Percentiles rank a stretch among this genome's conserved stretches.
phyloP scores from a whole-genome alignment of 805 yeast genomes.

The Candida ulmi region DNA sequence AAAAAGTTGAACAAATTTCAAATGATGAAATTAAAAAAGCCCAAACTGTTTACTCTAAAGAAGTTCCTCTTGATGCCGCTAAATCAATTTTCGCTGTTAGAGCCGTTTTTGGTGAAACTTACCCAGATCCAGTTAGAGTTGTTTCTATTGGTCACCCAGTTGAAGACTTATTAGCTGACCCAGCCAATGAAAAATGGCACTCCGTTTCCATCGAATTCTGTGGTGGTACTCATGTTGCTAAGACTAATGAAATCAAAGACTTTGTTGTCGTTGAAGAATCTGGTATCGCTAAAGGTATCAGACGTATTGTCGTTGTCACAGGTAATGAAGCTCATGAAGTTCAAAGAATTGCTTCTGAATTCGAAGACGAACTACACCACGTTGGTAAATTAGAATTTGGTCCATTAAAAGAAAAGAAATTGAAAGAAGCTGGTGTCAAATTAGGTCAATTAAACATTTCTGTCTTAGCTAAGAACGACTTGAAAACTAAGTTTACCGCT shows the following conservation, averaged over 20 bases:
- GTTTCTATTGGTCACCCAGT: slow-evolving; percentile 93
- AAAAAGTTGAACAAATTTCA: slow-evolving; percentile 68
- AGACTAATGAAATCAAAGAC: slow-evolving; percentile 90
- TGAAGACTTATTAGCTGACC: slow-evolving; percentile 68
- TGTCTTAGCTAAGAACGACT: slow-evolving; percentile 68
- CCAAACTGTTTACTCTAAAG: slow-evolving; percentile 72
- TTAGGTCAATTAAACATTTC: slow-evolving; percentile 81
- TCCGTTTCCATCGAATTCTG: slow-evolving; percentile 88
- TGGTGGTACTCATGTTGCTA: slow-evolving; percentile 96
- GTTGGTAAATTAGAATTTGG: slow-evolving; percentile 66
- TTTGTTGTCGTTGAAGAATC: slow-evolving; percentile 88
- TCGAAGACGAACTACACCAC: slow-evolving; percentile 51
- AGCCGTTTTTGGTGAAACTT: slow-evolving; percentile 98
- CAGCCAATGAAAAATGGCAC: slow-evolving; percentile 71
- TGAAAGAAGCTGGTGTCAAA: slow-evolving; percentile 79
- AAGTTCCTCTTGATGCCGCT: slow-evolving; percentile 72
- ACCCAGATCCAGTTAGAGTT: slow-evolving; percentile 98
- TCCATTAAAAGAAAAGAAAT: slow-evolving; percentile 68
- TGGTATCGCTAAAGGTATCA: slow-evolving; percentile 97
- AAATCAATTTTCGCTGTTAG: slow-evolving; percentile 77
- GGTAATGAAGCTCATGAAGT: slow-evolving; percentile 89
- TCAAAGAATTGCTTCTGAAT: slow-evolving; percentile 77
- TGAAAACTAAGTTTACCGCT: slow-evolving; percentile 67
- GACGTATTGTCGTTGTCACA: slow-evolving; percentile 96
- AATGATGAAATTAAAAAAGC: slow-evolving; percentile 68